A percentile compares a stretch with the other conserved stretches of the same genome.
Conservation (phyloP, 2,329 filamentous ascomycete genomes). For the Dactylellina haptotyla region DNA sequence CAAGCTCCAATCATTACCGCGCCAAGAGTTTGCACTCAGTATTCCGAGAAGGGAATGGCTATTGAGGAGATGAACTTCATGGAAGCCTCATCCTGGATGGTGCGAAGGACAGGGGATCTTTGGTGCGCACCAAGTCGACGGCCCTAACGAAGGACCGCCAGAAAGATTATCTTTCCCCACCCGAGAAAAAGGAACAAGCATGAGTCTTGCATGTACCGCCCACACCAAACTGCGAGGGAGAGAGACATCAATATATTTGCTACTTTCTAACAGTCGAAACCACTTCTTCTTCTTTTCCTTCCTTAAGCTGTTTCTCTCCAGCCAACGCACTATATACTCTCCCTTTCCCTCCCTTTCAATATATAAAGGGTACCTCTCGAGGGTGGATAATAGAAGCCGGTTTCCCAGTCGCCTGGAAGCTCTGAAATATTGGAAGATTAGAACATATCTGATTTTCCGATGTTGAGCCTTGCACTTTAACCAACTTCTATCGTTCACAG, state of each 20-base stretch:
- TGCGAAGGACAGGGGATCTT: slow-evolving; percentile 10
- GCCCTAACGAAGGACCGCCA: slow-evolving; percentile 17
- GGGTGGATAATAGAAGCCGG: slow-evolving; percentile 41
- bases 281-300: slow-evolving; percentile 42
- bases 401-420: slow-evolving; percentile 32
- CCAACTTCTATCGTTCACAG: slow-evolving; percentile 36
- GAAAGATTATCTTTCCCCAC: slow-evolving; percentile 46
- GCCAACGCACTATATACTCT: slow-evolving; percentile 50
- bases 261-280: slow-evolving; percentile 49
- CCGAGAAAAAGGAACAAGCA: slow-evolving; percentile 43
- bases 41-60: slow-evolving; percentile 38
- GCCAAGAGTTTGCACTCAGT: slow-evolving; percentile 31
- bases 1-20: slow-evolving; percentile 22
- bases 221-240: slow-evolving; percentile 19
- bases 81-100: slow-evolving; percentile 18
- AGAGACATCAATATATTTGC: slow-evolving; percentile 40
- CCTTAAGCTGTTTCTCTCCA: slow-evolving; percentile 55
- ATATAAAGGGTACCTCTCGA: slow-evolving; percentile 53
- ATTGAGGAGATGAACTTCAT: slow-evolving; percentile 22
- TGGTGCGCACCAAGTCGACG: slow-evolving; percentile 26
- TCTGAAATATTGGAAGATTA: slow-evolving; percentile 24
- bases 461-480: slow-evolving; percentile 44
- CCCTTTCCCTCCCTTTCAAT: slow-evolving; percentile 54
- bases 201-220: slow-evolving; percentile 49
- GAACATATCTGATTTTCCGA: slow-evolving; percentile 45